Conservation (phyloP, 225 moss, liverwort and hornwort species). For the Neckera pumila region DNA sequence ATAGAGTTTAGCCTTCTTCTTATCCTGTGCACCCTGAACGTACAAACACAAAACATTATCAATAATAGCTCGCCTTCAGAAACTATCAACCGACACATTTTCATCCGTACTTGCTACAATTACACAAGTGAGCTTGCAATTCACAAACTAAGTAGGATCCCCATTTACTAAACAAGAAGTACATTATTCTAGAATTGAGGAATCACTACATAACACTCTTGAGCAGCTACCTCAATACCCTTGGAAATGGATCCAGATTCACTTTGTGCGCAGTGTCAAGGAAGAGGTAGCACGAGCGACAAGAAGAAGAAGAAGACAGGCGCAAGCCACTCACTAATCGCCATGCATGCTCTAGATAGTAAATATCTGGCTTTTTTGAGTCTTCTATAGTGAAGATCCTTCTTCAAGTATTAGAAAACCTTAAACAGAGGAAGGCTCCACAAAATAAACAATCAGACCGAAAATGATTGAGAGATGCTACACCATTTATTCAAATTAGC, state of each 20-base stretch:
- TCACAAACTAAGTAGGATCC: not conserved
- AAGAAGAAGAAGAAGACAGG: not conserved
- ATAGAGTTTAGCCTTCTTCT: constrained; percentile 91
- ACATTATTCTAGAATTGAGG: not conserved
- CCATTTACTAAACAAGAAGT: not conserved
- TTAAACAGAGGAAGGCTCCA: not conserved
- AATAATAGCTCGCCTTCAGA: not conserved
- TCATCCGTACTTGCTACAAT: not conserved
- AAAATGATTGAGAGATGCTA: not conserved
- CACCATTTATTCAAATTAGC: not conserved
- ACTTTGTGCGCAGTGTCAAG: not conserved
- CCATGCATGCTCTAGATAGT: not conserved
- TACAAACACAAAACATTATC: not conserved
- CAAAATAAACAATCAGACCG: not conserved
- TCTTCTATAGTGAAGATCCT: not conserved
- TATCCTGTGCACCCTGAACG: constrained; percentile 78
- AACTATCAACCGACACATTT: not conserved
- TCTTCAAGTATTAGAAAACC: not conserved
- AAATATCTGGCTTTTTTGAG: too few species aligned
- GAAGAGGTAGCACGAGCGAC: not conserved
- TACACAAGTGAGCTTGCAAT: not conserved
- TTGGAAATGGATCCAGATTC: not conserved
- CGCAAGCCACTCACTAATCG: not conserved
- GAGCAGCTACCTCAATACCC: not conserved
- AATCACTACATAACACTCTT: not conserved